Evolutionary conservation across 371 early-diverging fungal genomes (phyloP).

Genomic region (Mucor mucedo): DNA sequence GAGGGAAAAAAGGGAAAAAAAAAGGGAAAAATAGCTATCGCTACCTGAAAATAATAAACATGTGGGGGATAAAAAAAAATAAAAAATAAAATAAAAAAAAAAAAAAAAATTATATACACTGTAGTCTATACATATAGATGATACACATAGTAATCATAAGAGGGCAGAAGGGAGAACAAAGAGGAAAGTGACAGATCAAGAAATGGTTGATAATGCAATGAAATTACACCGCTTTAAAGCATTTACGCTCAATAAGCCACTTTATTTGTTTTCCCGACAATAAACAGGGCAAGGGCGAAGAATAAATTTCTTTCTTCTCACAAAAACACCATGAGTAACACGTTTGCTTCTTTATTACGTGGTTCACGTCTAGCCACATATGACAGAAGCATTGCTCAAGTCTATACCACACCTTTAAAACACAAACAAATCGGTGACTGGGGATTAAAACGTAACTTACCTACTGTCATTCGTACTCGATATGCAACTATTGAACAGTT

Average conservation of each 20-base stretch:
- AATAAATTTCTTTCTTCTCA: too few species aligned
- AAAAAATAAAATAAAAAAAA: background rate
- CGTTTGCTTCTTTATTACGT: slow-evolving; percentile 43
- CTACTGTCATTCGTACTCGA: slow-evolving; percentile 66
- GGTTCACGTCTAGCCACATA: slow-evolving; percentile 75
- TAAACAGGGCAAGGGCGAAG: too few species aligned
- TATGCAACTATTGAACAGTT: slow-evolving; percentile 64
- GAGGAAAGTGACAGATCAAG: too few species aligned
- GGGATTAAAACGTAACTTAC: slow-evolving; percentile 81
- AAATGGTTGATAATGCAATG: too few species aligned
- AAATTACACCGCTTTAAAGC: too few species aligned
- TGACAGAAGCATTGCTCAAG: slow-evolving; percentile 72
- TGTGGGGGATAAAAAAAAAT: background rate
- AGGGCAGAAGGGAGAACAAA: too few species aligned
- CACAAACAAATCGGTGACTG: slow-evolving; percentile 69
- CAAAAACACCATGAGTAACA: background rate
- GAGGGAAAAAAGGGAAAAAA: background rate
- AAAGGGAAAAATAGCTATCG: slow-evolving; percentile 1
- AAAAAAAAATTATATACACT: background rate
- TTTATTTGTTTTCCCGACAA: too few species aligned
- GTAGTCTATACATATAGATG: too few species aligned
- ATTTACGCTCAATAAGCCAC: too few species aligned
- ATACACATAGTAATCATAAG: too few species aligned
- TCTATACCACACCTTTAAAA: slow-evolving; percentile 68
- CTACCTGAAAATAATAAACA: too few species aligned